Evolutionary conservation across 2,329 filamentous ascomycete species (phyloP).

Genomic region (Clarireedia monteithiana): DNA sequence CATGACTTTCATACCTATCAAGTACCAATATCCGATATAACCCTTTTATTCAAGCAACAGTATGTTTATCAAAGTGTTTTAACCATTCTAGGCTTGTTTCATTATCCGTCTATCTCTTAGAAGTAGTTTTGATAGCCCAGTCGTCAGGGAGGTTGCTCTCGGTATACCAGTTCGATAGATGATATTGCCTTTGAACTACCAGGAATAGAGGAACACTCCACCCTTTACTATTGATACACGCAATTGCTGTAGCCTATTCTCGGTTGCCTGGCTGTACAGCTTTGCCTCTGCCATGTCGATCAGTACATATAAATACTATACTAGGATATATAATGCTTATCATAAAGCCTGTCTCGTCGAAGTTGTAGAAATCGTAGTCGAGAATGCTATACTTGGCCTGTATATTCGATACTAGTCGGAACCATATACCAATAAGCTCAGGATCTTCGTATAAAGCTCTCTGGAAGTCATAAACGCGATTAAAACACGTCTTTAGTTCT

Average conservation of each 20-base stretch:
- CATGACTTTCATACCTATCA: constrained; percentile 7
- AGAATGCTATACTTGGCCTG: constrained; percentile 8
- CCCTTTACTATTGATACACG: constrained; percentile 18
- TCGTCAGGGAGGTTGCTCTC: constrained; percentile 20
- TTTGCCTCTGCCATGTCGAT: constrained; percentile 13
- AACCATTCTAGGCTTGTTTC: constrained; percentile 30
- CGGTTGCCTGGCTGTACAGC: constrained; percentile 20
- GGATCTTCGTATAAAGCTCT: constrained; percentile 18
- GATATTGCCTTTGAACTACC: constrained; percentile 18
- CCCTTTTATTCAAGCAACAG: constrained; percentile 2
- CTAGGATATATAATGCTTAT: neutral
- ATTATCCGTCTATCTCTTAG: constrained; percentile 29
- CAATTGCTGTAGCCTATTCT: constrained; percentile 25
- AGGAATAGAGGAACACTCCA: constrained; percentile 20
- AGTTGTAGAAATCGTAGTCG: constrained; percentile 5
- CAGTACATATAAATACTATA: constrained; percentile 6
- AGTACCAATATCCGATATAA: constrained; percentile 12
- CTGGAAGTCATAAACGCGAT: constrained; percentile 15
- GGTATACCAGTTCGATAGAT: constrained; percentile 23
- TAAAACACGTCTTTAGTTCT: constrained; percentile 5
- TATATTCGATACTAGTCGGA: constrained; percentile 7
- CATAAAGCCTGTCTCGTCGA: neutral
- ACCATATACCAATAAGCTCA: constrained; percentile 7
- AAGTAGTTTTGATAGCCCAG: constrained; percentile 26
- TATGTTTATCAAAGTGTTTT: constrained; percentile 20